Evolutionary conservation across 2,329 filamentous ascomycete species (phyloP).

Genomic region (Penicillium sp.): DNA sequence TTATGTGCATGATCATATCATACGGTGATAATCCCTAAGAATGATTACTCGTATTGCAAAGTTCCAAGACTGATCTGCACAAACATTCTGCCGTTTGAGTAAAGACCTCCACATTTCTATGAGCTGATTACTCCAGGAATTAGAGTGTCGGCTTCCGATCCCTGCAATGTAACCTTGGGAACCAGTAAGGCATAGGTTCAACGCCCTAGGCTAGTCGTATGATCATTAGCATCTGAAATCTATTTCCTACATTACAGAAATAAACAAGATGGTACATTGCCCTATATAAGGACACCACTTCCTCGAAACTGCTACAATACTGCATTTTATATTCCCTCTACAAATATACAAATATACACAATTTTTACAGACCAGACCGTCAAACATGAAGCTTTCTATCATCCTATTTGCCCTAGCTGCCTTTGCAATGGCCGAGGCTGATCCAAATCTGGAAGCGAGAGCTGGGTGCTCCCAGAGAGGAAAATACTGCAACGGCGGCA

Average conservation of each 20-base stretch:
- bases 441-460: constrained; percentile 44
- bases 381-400: constrained; percentile 2
- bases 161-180: neutral
- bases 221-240: too few relatives aligned
- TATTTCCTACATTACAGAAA: too few relatives aligned
- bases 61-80: neutral
- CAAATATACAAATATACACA: neutral
- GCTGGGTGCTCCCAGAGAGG: constrained; percentile 9
- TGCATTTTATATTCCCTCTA: neutral
- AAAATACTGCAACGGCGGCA: constrained; percentile 13
- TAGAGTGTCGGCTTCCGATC: neutral
- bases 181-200: too few relatives aligned
- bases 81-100: neutral
- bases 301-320: neutral
- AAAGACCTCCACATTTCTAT: neutral
- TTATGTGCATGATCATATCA: neutral
- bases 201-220: too few relatives aligned
- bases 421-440: constrained; percentile 3
- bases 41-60: neutral
- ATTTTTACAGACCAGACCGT: neutral
- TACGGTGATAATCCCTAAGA: neutral
- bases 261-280: neutral
- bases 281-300: neutral
- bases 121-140: neutral
- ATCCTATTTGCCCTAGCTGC: neutral